Percentiles rank a stretch among this genome's conserved stretches.
Evolutionary conservation across 371 early-diverging fungal species (phyloP).

Genomic region (Mortierella polycephala): DNA sequence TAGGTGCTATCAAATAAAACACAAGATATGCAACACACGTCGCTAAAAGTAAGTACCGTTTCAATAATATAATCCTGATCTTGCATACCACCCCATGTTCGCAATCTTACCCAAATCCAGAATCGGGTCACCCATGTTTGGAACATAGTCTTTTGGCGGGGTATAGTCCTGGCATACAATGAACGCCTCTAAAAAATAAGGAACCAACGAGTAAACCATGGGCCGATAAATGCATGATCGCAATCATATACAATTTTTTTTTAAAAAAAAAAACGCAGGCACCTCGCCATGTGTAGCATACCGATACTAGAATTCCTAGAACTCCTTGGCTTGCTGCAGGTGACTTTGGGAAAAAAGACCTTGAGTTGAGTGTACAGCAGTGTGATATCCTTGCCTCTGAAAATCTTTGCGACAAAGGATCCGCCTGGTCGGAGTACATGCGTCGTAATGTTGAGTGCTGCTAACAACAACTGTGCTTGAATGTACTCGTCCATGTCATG

Average conservation of each 20-base stretch:
- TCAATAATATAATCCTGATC: neutral
- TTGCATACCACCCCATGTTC: too few species aligned
- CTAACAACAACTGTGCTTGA: conserved; percentile 94
- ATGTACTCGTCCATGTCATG: conserved; percentile 99
- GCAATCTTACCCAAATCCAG: conserved; percentile 73
- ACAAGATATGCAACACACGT: neutral
- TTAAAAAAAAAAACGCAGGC: too few species aligned
- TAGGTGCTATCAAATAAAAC: conserved; percentile 30
- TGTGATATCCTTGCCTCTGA: conserved; percentile 93
- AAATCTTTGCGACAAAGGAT: conserved; percentile 97
- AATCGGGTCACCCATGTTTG: conserved; percentile 90
- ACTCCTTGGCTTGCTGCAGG: conserved; percentile 94
- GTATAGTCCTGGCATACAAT: conserved; percentile 91
- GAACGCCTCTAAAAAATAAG: conserved; percentile 79
- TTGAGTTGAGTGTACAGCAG: conserved; percentile 92
- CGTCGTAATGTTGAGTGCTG: conserved; percentile 95
- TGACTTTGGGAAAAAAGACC: conserved; percentile 89
- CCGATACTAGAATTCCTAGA: conserved; percentile 93
- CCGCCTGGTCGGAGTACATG: conserved; percentile 91
- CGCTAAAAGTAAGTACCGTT: neutral
- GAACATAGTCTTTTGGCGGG: conserved; percentile 85
- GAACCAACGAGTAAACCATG: neutral
- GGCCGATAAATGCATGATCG: neutral
- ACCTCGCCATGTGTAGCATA: conserved; percentile 22
- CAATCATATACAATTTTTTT: neutral